phyloP scores from a whole-genome alignment of 2,329 filamentous ascomycete species.

The Fusarium illudens region DNA sequence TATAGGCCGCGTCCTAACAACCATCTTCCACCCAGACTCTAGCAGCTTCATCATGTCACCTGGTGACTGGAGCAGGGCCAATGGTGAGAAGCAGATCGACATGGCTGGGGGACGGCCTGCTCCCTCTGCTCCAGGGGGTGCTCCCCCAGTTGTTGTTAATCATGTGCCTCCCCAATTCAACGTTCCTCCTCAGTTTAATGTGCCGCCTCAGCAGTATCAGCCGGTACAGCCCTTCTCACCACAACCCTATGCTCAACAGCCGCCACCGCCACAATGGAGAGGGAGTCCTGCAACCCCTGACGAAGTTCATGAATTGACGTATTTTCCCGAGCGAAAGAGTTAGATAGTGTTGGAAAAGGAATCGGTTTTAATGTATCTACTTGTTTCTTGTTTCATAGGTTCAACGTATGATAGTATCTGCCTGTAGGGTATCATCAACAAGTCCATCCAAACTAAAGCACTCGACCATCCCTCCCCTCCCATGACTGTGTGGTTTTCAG shows the following conservation, averaged over 20 bases:
- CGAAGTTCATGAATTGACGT: conserved; percentile 1
- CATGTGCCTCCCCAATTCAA: neutral
- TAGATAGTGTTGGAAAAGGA: neutral
- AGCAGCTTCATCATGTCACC: conserved; percentile 26
- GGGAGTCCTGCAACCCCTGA: conserved; percentile 1
- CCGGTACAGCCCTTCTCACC: neutral
- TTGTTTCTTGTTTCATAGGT: neutral
- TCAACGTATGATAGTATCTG: conserved; percentile 1
- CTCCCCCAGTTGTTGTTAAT: neutral
- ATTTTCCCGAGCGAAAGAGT: neutral
- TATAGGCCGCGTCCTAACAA: conserved; percentile 28
- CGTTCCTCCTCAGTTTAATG: neutral
- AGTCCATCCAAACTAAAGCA: neutral
- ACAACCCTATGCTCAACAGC: conserved; percentile 1
- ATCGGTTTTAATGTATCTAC: neutral
- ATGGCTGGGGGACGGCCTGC: conserved; percentile 7
- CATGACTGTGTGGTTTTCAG: neutral
- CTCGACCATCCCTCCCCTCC: neutral
- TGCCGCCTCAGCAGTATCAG: neutral
- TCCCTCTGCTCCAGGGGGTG: neutral
- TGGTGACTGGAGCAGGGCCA: conserved; percentile 20
- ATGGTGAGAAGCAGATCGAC: conserved; percentile 13
- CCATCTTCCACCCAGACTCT: conserved; percentile 22
- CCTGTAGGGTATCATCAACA: conserved; percentile 4
- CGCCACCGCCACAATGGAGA: neutral